Conservation (phyloP, 345 rosid species). For the Sisymbrium altissimum region DNA sequence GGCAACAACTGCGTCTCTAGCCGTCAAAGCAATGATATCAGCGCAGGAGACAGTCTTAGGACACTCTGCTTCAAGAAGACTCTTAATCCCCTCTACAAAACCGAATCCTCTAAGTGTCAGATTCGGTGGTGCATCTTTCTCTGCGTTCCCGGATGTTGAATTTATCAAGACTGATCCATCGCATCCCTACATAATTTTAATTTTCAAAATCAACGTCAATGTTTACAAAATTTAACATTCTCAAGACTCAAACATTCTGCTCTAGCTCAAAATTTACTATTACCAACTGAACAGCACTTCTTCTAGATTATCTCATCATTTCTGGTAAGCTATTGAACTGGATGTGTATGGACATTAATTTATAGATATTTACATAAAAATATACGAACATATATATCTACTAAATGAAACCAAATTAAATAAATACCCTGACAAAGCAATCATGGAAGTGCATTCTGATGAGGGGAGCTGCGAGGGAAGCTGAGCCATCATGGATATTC, state of each 20-base stretch:
- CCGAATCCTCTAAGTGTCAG: slow-evolving; percentile 61
- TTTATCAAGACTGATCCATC: slow-evolving; percentile 84
- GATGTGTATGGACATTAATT: background rate
- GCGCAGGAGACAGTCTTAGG: slow-evolving; percentile 85
- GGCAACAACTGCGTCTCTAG: slow-evolving; percentile 71
- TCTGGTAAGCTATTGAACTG: background rate
- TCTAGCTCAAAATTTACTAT: background rate
- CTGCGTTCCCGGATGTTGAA: slow-evolving; percentile 57
- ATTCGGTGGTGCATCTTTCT: slow-evolving; percentile 63
- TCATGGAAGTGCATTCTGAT: slow-evolving; percentile 91
- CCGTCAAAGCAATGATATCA: slow-evolving; percentile 56
- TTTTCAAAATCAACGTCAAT: background rate
- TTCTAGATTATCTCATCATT: background rate
- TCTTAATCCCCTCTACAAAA: slow-evolving; percentile 70
- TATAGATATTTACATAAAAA: background rate
- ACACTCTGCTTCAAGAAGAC: slow-evolving; percentile 60
- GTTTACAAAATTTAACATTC: background rate
- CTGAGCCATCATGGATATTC: slow-evolving; percentile 61
- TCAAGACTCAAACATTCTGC: background rate
- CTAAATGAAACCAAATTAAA: background rate
- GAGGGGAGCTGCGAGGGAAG: slow-evolving; percentile 67
- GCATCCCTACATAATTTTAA: slow-evolving; percentile 55
- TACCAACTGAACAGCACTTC: background rate
- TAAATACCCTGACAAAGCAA: slow-evolving; percentile 69
- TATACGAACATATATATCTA: background rate